Conservation (phyloP, 2,329 filamentous ascomycete genomes). For the Zymoseptoria crescenta region DNA sequence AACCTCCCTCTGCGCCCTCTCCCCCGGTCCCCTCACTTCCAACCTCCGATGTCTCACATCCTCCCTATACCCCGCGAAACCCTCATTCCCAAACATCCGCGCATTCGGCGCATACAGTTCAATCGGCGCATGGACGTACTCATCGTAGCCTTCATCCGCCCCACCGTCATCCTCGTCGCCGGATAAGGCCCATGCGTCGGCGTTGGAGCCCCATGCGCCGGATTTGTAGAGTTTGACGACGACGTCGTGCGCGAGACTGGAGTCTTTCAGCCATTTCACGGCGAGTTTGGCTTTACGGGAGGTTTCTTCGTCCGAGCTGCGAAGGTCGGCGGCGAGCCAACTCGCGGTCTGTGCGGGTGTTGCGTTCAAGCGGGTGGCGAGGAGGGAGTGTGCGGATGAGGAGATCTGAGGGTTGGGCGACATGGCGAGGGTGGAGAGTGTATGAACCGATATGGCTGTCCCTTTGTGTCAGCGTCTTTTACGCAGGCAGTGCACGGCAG, state of each 20-base stretch:
- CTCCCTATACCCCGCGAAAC: neutral
- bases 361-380: constrained; percentile 21
- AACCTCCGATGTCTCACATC: neutral
- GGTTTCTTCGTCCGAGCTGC: neutral
- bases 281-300: neutral
- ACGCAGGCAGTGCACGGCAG: neutral
- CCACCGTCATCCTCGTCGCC: neutral
- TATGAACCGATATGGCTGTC: constrained; percentile 34
- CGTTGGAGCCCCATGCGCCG: neutral
- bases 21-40: neutral
- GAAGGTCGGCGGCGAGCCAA: neutral
- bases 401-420: constrained; percentile 39
- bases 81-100: neutral
- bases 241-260: neutral
- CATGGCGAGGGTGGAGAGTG: constrained; percentile 34
- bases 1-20: neutral
- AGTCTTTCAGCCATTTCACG: neutral
- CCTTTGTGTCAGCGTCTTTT: neutral
- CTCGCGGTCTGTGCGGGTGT: neutral
- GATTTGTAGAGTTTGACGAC: neutral
- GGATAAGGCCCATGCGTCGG: neutral
- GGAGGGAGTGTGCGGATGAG: constrained; percentile 27
- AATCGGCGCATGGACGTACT: neutral
- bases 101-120: neutral
- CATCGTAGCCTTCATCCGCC: neutral